Evolutionary conservation across 1,139 yeast species (phyloP).

Genomic region (Taphrina confusa): DNA sequence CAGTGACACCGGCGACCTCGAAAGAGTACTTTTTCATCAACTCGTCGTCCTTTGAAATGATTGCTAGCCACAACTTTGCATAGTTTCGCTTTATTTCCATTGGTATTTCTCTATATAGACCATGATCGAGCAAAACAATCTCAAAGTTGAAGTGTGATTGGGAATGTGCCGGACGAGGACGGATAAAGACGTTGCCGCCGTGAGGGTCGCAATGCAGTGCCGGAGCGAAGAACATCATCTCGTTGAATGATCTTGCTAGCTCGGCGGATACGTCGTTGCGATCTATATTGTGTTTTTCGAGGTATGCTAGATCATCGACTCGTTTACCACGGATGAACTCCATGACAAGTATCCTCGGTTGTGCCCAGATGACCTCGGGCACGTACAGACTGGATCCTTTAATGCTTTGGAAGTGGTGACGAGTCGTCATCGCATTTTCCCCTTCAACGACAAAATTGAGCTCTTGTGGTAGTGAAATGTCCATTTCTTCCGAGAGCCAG

Average conservation of each 20-base stretch:
- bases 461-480: constrained; percentile 80
- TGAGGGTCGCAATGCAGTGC: constrained; percentile 98
- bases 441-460: constrained; percentile 88
- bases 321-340: constrained; percentile 81
- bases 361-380: constrained; percentile 70
- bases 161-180: constrained; percentile 39
- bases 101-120: constrained; percentile 83
- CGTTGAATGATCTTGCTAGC: constrained; percentile 84
- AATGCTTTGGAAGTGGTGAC: constrained; percentile 60
- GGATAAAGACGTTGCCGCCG: constrained; percentile 71
- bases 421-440: constrained; percentile 68
- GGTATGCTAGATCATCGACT: constrained; percentile 69
- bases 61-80: constrained; percentile 89
- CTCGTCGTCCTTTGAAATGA: constrained; percentile 67
- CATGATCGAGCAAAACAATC: constrained; percentile 90
- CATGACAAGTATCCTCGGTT: constrained; percentile 77
- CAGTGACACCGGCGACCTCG: constrained; percentile 76
- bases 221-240: constrained; percentile 90
- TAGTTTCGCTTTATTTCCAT: constrained; percentile 74
- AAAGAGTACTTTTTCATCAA: constrained; percentile 73
- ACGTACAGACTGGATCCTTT: constrained; percentile 73
- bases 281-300: constrained; percentile 64
- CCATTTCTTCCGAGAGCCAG: constrained; percentile 93
- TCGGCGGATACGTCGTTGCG: constrained; percentile 80
- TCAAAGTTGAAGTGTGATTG: constrained; percentile 75